Evolutionary conservation across 2,329 filamentous ascomycete species (phyloP).

Genomic region (Ophiostoma sp.): DNA sequence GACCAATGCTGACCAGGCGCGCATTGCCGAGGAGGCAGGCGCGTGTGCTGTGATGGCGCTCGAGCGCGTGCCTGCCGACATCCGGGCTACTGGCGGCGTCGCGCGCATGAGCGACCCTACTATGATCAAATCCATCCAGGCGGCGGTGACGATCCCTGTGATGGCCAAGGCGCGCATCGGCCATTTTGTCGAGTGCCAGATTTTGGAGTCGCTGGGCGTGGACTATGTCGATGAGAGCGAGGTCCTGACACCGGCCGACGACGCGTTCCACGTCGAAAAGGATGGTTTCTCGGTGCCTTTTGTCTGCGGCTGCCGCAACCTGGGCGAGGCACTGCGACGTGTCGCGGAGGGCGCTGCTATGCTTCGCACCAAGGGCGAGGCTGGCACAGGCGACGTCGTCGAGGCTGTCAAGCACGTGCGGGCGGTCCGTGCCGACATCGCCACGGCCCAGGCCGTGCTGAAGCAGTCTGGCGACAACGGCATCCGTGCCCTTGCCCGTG

Average conservation of each 20-base stretch:
- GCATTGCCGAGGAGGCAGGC: slow-evolving; percentile 95
- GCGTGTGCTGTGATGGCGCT: slow-evolving; percentile 98
- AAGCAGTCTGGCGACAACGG: slow-evolving; percentile 51
- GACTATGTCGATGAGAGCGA: slow-evolving; percentile 99
- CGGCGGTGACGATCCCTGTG: slow-evolving; percentile 91
- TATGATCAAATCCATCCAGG: slow-evolving; percentile 96
- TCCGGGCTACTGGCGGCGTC: slow-evolving; percentile 87
- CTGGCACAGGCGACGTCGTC: slow-evolving; percentile 93
- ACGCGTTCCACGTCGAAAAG: slow-evolving; percentile 90
- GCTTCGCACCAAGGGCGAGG: slow-evolving; percentile 98
- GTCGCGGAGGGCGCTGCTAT: slow-evolving; percentile 95
- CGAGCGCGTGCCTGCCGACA: slow-evolving; percentile 95
- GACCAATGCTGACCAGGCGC: slow-evolving; percentile 87
- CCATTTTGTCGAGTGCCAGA: slow-evolving; percentile 97
- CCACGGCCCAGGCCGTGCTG: slow-evolving; percentile 74
- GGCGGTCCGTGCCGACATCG: slow-evolving; percentile 80
- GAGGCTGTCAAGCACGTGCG: slow-evolving; percentile 97
- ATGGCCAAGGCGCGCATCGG: slow-evolving; percentile 99
- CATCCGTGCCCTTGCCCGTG: slow-evolving; percentile 72
- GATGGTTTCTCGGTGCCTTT: slow-evolving; percentile 79
- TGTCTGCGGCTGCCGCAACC: slow-evolving; percentile 92
- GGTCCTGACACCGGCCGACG: slow-evolving; percentile 92
- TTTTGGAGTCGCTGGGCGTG: slow-evolving; percentile 90
- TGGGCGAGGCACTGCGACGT: slow-evolving; percentile 87
- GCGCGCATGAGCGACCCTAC: slow-evolving; percentile 94